Base-by-base conservation (phyloP, 495 filamentous ascomycete species). In the Penicillium psychrofluorescens region DNA sequence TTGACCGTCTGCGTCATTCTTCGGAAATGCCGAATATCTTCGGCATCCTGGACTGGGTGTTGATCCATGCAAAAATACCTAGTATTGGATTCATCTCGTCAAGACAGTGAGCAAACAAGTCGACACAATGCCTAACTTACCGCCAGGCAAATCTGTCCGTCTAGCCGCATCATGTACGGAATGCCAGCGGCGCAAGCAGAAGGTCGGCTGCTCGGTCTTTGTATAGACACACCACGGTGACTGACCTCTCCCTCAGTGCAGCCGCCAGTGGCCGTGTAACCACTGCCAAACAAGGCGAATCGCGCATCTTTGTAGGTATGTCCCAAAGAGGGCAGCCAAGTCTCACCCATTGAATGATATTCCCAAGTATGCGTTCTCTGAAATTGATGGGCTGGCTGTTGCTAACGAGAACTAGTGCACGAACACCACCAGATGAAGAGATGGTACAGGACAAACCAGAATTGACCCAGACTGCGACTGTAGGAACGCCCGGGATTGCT, bases 141-240 rank as follows among this genome's bases (percentile, higher is more conserved):
- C 45, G 11, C 29, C 34, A 4, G 48, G 39, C 13, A 62, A 50
- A 33, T 8, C 52, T 31, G 32, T 40, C 39, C 48, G 52, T 11
- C 14, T 44, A 2, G 43, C 52, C 6, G 50, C 58, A 27, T 50
- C 64, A 22, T 68, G 60, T 43, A 59, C 60, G 1, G 61, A 64
- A 31, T 68, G 64, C 36, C 56, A 63, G 38, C 48, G 62, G 5
- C 60, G 64, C 34, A 68, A 66, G 38, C 64, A 68, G 36, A 66
- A 66, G 55, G 62, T 49, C 53, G 54, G 49, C 35, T 27, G 38
- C 16, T 33, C 15, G 13, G 22, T 34, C 8, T 10, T 34, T 34
- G 32, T 12, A 34, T 22, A 28, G 14, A 8, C 15, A 11, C 13
- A 13, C 1, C 15, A 28, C 11, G 8, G 34, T 13, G 32, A 35